Evolutionary conservation across 371 early-diverging fungal species (phyloP).

Genomic region (Rhizopus stolonifer): DNA sequence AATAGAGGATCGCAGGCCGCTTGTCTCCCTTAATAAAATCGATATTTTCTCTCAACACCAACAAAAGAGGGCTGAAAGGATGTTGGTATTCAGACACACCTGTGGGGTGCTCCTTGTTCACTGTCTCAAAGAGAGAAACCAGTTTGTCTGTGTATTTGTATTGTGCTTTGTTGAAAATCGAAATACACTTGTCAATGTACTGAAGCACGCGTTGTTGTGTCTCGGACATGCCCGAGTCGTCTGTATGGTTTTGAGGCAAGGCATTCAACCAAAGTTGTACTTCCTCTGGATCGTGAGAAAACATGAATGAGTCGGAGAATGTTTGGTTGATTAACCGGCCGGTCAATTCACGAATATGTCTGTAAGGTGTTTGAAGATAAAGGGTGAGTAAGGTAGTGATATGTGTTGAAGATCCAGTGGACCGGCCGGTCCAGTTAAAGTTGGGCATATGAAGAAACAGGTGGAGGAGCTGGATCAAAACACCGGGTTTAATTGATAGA

Average conservation of each 20-base stretch:
- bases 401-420: conserved; percentile 56
- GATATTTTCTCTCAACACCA: conserved; percentile 54
- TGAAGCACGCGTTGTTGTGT: conserved; percentile 51
- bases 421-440: conserved; percentile 67
- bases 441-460: conserved; percentile 59
- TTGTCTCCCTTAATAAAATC: conserved; percentile 49
- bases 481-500: conserved; percentile 49
- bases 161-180: conserved; percentile 56
- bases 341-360: conserved; percentile 51
- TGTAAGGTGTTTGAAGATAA: conserved; percentile 52
- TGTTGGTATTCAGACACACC: conserved; percentile 26
- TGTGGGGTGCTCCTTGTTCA: background rate
- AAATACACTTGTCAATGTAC: conserved; percentile 67
- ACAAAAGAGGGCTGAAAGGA: conserved; percentile 59
- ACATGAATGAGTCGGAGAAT: conserved; percentile 63
- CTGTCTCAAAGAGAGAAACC: conserved; percentile 30
- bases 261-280: conserved; percentile 63
- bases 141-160: conserved; percentile 66
- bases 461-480: conserved; percentile 60
- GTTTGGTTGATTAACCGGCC: conserved; percentile 49
- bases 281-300: conserved; percentile 64
- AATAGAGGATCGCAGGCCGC: conserved; percentile 31
- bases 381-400: conserved; percentile 59
- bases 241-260: conserved; percentile 36
- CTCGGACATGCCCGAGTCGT: conserved; percentile 20